Evolutionary conservation across 1,284 basidiomycete genomes (phyloP).

Genomic region (Irpex sp.): DNA sequence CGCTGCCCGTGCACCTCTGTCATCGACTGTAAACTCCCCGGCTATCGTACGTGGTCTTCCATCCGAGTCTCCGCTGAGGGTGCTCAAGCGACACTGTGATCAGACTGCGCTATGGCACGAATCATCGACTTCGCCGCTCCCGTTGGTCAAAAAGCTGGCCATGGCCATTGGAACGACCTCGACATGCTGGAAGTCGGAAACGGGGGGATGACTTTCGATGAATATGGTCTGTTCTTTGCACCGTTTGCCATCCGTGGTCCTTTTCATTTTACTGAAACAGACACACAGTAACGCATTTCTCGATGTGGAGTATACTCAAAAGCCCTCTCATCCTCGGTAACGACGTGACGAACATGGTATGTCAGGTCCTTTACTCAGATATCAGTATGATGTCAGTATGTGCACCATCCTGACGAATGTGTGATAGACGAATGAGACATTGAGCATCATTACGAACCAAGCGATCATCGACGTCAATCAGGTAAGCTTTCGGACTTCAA

Average conservation of each 20-base stretch:
- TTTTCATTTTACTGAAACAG: background rate
- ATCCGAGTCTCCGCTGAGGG: background rate
- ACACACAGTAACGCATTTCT: slow-evolving; percentile 35
- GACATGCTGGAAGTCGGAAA: slow-evolving; percentile 43
- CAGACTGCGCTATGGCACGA: slow-evolving; percentile 34
- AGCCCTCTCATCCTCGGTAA: slow-evolving; percentile 40
- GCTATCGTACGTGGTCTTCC: slow-evolving; percentile 24
- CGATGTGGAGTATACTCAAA: slow-evolving; percentile 41
- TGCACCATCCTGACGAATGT: background rate
- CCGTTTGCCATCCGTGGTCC: background rate
- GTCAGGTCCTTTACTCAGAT: background rate
- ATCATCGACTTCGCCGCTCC: slow-evolving; percentile 38
- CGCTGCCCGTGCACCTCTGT: slow-evolving; percentile 38
- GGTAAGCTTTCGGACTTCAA: background rate
- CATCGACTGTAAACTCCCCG: slow-evolving; percentile 38
- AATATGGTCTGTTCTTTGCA: slow-evolving; percentile 28
- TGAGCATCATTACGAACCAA: slow-evolving; percentile 33
- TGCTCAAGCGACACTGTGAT: background rate
- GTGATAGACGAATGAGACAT: slow-evolving; percentile 28
- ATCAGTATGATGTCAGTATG: too few species aligned
- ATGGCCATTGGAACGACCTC: slow-evolving; percentile 39
- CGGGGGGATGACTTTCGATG: slow-evolving; percentile 39
- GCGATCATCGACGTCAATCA: slow-evolving; percentile 33
- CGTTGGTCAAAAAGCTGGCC: slow-evolving; percentile 36
- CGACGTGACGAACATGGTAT: slow-evolving; percentile 35